Evolutionary conservation across 1,284 basidiomycete genomes (phyloP).

Genomic region (Limonomyces culmigenus): DNA sequence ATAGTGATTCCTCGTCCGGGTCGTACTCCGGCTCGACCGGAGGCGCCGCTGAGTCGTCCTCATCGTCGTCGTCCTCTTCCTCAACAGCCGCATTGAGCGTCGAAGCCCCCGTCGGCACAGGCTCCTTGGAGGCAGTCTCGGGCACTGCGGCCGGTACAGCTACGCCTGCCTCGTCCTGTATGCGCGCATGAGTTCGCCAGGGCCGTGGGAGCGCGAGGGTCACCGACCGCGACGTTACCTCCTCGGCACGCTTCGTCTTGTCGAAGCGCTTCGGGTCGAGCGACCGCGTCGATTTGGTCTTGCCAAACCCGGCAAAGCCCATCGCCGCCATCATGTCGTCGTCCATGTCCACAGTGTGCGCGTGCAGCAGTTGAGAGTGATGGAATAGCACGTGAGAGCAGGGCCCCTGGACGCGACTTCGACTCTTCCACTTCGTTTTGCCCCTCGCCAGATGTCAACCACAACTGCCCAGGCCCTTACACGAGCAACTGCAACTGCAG

Average conservation of each 20-base stretch:
- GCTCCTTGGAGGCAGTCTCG: slow-evolving; percentile 1
- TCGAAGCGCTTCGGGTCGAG: slow-evolving; percentile 60
- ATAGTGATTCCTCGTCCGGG: slow-evolving; percentile 30
- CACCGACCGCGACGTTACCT: no score
- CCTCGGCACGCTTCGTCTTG: slow-evolving; percentile 46
- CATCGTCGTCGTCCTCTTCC: slow-evolving; percentile 18
- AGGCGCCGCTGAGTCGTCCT: slow-evolving; percentile 16
- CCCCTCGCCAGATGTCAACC: no score
- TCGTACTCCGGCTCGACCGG: slow-evolving; percentile 46
- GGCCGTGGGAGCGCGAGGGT: no score
- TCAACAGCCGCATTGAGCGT: slow-evolving; percentile 7
- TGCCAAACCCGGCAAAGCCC: slow-evolving; percentile 70
- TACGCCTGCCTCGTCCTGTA: no score
- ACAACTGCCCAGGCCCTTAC: no score
- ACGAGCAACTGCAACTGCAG: neutral
- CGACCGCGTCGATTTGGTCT: slow-evolving; percentile 41
- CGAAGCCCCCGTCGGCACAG: slow-evolving; percentile 1
- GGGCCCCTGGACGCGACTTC: neutral
- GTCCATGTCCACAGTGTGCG: no score
- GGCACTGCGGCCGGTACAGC: neutral
- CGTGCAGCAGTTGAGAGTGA: slow-evolving; percentile 2
- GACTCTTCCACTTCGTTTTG: no score
- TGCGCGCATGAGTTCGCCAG: no score
- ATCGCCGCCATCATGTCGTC: slow-evolving; percentile 59
- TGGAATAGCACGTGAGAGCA: slow-evolving; percentile 5